Evolutionary conservation across 495 filamentous ascomycete species (phyloP).

Genomic region (Penicillium turbatum): DNA sequence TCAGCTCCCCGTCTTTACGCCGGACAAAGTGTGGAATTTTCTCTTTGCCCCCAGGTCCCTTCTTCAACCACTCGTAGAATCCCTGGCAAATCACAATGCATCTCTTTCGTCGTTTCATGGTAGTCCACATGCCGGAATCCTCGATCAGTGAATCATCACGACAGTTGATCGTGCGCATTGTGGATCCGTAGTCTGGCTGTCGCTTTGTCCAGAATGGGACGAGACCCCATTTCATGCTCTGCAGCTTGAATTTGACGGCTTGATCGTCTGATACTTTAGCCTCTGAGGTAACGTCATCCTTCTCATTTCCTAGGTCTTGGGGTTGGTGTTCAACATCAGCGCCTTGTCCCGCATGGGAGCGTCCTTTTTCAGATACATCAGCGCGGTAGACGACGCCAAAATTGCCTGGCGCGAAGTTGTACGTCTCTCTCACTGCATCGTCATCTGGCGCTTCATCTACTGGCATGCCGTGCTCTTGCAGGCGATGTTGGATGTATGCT

Average conservation of each 20-base stretch:
- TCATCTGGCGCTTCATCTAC: constrained; percentile 76
- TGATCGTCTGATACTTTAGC: constrained; percentile 7
- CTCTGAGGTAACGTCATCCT: not conserved
- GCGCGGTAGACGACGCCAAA: constrained; percentile 85
- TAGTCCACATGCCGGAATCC: constrained; percentile 80
- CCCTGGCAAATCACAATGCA: constrained; percentile 86
- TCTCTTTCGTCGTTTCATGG: constrained; percentile 82
- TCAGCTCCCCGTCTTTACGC: constrained; percentile 74
- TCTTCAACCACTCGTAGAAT: constrained; percentile 96
- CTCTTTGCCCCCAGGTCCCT: constrained; percentile 64
- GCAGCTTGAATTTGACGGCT: constrained; percentile 67
- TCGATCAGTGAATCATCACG: constrained; percentile 80
- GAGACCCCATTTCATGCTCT: constrained; percentile 91
- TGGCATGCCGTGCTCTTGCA: constrained; percentile 70
- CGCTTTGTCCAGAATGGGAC: constrained; percentile 91
- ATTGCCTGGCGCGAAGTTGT: constrained; percentile 90
- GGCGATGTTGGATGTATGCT: constrained; percentile 63
- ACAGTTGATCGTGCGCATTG: constrained; percentile 91
- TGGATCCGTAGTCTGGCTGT: constrained; percentile 66
- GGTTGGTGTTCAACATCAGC: constrained; percentile 9
- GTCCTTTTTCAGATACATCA: constrained; percentile 54
- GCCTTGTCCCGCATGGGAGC: constrained; percentile 25
- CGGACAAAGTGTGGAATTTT: constrained; percentile 79
- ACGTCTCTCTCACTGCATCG: constrained; percentile 68
- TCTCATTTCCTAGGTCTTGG: not conserved